Evolutionary conservation across 169 alveolate genomes (phyloP).

Genomic region (Babesia ovata): DNA sequence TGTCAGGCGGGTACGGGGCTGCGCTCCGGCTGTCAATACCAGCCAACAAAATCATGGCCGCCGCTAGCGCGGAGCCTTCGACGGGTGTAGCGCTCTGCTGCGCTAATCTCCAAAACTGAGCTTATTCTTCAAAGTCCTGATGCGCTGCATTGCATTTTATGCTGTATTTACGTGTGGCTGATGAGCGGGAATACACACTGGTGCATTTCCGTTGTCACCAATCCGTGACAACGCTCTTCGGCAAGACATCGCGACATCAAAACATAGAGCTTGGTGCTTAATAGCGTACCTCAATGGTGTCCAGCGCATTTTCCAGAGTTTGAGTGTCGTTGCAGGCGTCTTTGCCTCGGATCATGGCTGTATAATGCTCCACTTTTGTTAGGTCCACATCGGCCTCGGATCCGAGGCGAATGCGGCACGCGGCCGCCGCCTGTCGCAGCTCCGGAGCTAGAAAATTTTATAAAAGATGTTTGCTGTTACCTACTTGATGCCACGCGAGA

Average conservation of each 20-base stretch:
- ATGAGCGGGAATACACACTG: too few relatives aligned
- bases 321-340: slow-evolving; percentile 4
- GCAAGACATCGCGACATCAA: not conserved
- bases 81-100: slow-evolving; percentile 65
- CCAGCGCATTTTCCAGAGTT: slow-evolving; percentile 33
- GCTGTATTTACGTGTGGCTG: not conserved
- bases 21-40: slow-evolving; percentile 62
- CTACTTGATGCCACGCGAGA: slow-evolving; percentile 3
- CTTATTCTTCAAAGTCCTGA: slow-evolving; percentile 33
- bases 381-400: slow-evolving; percentile 18
- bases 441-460: slow-evolving; percentile 27
- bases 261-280: not conserved
- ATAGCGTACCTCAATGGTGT: slow-evolving; percentile 39
- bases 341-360: not conserved
- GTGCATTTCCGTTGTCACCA: too few relatives aligned
- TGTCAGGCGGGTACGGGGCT: slow-evolving; percentile 59
- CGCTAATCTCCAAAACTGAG: slow-evolving; percentile 52
- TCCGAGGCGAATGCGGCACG: slow-evolving; percentile 26
- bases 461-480: not conserved
- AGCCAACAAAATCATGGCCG: slow-evolving; percentile 52
- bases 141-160: not conserved
- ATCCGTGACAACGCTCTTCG: too few relatives aligned
- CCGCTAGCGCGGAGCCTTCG: slow-evolving; percentile 72
- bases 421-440: slow-evolving; percentile 32
- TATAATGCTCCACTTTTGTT: not conserved